Percentiles rank a stretch among this genome's conserved stretches.
phyloP scores from a whole-genome alignment of 495 filamentous ascomycete species.

The Xylona heveae region DNA sequence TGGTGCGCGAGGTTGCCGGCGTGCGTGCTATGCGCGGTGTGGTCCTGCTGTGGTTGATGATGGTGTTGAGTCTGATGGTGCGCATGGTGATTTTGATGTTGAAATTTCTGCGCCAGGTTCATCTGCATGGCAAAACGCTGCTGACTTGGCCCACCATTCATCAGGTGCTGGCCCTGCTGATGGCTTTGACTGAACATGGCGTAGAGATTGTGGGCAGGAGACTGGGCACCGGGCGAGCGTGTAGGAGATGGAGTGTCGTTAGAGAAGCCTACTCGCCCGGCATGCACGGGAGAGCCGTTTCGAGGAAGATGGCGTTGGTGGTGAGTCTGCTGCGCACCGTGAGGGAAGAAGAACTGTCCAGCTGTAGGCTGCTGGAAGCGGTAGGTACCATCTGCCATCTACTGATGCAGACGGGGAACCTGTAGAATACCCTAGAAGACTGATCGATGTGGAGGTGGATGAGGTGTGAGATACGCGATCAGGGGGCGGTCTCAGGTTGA shows the following conservation, averaged over 20 bases:
- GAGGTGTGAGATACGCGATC: too few relatives aligned
- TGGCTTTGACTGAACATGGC: slow-evolving; percentile 69
- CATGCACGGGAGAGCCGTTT: slow-evolving; percentile 34
- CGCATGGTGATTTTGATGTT: slow-evolving; percentile 13
- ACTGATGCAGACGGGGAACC: slow-evolving; percentile 13
- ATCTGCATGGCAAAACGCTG: slow-evolving; percentile 43
- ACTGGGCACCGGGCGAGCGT: slow-evolving; percentile 46
- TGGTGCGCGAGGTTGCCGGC: slow-evolving; percentile 38
- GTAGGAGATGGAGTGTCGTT: slow-evolving; percentile 48
- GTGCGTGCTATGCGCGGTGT: slow-evolving; percentile 28
- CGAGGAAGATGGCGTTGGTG: slow-evolving; percentile 25
- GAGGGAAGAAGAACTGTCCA: slow-evolving; percentile 38
- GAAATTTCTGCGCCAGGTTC: slow-evolving; percentile 44
- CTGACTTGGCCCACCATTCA: slow-evolving; percentile 39
- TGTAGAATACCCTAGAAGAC: slow-evolving; percentile 1
- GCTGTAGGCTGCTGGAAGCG: slow-evolving; percentile 52
- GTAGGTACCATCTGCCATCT: slow-evolving; percentile 74
- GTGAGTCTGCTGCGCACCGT: slow-evolving; percentile 28
- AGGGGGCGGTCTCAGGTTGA: slow-evolving; percentile 7
- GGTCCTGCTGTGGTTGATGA: slow-evolving; percentile 52
- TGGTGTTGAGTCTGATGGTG: slow-evolving; percentile 31
- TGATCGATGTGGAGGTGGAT: not conserved
- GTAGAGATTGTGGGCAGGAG: slow-evolving; percentile 40
- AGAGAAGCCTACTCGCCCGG: slow-evolving; percentile 16
- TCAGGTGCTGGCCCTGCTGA: slow-evolving; percentile 60